Conservation (phyloP, 164 flowering plant species). For the Vitis rotundifolia region DNA sequence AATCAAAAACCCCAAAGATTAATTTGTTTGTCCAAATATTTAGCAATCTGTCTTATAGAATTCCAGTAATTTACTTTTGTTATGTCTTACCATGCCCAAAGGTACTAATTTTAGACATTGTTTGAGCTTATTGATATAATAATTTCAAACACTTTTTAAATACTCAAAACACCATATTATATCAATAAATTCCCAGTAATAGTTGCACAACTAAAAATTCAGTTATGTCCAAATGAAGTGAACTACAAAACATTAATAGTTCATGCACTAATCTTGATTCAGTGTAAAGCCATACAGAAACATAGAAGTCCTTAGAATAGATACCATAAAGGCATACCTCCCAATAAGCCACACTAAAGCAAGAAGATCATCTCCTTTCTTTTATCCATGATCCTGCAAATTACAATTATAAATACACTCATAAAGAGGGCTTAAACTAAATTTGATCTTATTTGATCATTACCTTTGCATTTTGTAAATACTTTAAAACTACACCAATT, state of each 20-base stretch:
- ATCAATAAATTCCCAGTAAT: background rate
- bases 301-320: background rate
- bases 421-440: background rate
- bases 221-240: background rate
- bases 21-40: too few relatives aligned
- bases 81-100: too few relatives aligned
- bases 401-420: background rate
- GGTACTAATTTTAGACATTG: too few relatives aligned
- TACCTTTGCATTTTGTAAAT: constrained; percentile 93
- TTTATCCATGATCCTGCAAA: constrained; percentile 73
- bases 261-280: background rate
- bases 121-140: too few relatives aligned
- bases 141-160: too few relatives aligned
- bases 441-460: background rate
- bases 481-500: constrained; percentile 67
- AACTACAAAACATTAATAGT: background rate
- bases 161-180: too few relatives aligned
- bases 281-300: background rate
- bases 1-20: too few relatives aligned
- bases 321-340: constrained; percentile 45
- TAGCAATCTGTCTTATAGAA: too few relatives aligned
- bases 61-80: too few relatives aligned
- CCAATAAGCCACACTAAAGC: constrained; percentile 88
- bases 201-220: background rate
- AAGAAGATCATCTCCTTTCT: constrained; percentile 91